phyloP scores from a whole-genome alignment of 2,329 filamentous ascomycete species.

The Venturia carpophila region DNA sequence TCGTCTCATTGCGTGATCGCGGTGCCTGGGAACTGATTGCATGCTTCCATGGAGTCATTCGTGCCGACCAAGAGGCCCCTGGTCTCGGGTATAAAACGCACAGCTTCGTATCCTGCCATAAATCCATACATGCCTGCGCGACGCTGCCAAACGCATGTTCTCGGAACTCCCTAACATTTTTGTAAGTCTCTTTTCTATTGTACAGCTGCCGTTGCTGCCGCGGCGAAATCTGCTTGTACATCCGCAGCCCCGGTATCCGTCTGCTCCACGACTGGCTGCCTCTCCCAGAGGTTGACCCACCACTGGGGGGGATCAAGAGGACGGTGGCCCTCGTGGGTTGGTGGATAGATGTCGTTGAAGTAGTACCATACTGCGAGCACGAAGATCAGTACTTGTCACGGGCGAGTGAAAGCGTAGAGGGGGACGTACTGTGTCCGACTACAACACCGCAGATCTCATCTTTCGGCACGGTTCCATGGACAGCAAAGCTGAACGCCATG shows the following conservation, averaged over 20 bases:
- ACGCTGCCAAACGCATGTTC: not conserved
- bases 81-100: slow-evolving; percentile 10
- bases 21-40: not conserved
- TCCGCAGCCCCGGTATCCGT: slow-evolving; percentile 12
- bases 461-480: slow-evolving; percentile 83
- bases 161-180: too few relatives aligned
- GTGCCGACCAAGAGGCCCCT: not conserved
- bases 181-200: not conserved
- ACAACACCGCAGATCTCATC: slow-evolving; percentile 94
- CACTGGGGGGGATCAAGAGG: slow-evolving; percentile 83
- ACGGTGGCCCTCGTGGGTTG: slow-evolving; percentile 72
- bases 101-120: not conserved
- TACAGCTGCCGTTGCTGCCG: slow-evolving; percentile 8
- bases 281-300: slow-evolving; percentile 80
- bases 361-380: slow-evolving; percentile 73
- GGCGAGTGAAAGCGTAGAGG: not conserved
- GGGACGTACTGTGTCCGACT: slow-evolving; percentile 64
- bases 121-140: not conserved
- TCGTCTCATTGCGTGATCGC: not conserved
- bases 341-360: slow-evolving; percentile 93
- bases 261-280: slow-evolving; percentile 24
- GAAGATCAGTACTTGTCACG: slow-evolving; percentile 15
- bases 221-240: slow-evolving; percentile 16
- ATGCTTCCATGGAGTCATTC: not conserved
- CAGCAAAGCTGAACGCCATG: slow-evolving; percentile 83